Evolutionary conservation across 805 yeast genomes (phyloP).

Genomic region (Saccharomyces eubayanus): DNA sequence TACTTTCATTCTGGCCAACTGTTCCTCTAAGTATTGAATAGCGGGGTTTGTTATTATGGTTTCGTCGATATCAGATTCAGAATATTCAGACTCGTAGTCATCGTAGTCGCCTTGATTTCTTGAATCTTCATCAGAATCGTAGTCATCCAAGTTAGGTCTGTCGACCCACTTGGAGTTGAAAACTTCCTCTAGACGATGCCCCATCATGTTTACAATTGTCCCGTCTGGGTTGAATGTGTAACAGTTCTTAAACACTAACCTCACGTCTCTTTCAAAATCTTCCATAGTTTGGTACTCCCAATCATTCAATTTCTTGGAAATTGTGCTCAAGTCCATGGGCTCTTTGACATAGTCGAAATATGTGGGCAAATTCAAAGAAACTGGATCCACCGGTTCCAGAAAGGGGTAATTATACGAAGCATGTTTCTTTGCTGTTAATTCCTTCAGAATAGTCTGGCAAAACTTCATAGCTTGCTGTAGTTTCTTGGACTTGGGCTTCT

Average conservation of each 20-base stretch:
- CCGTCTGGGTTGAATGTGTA: slow-evolving; percentile 92
- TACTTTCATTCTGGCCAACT: slow-evolving; percentile 73
- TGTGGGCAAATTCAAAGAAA: slow-evolving; percentile 85
- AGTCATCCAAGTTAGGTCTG: slow-evolving; percentile 61
- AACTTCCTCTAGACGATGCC: slow-evolving; percentile 78
- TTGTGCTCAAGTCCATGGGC: slow-evolving; percentile 92
- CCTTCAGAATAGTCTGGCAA: slow-evolving; percentile 75
- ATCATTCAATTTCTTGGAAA: slow-evolving; percentile 69
- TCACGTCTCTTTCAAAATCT: slow-evolving; percentile 75
- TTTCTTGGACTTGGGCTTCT: slow-evolving; percentile 77
- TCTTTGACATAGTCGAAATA: slow-evolving; percentile 77
- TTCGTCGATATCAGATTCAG: slow-evolving; percentile 52
- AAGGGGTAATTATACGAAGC: slow-evolving; percentile 84
- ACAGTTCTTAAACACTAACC: slow-evolving; percentile 81
- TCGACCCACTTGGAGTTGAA: slow-evolving; percentile 86
- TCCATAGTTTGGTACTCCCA: slow-evolving; percentile 86
- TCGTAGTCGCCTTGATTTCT: slow-evolving; percentile 35
- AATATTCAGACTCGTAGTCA: slow-evolving; percentile 33
- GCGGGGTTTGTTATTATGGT: slow-evolving; percentile 76
- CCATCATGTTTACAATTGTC: slow-evolving; percentile 93
- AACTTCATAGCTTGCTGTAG: slow-evolving; percentile 82
- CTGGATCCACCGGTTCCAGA: slow-evolving; percentile 89
- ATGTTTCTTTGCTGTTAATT: slow-evolving; percentile 73
- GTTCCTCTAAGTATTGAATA: slow-evolving; percentile 80
- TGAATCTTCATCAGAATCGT: slow-evolving; percentile 38